Evolutionary conservation across 2,329 filamentous ascomycete species (phyloP).

Genomic region (Fusarium begoniae): DNA sequence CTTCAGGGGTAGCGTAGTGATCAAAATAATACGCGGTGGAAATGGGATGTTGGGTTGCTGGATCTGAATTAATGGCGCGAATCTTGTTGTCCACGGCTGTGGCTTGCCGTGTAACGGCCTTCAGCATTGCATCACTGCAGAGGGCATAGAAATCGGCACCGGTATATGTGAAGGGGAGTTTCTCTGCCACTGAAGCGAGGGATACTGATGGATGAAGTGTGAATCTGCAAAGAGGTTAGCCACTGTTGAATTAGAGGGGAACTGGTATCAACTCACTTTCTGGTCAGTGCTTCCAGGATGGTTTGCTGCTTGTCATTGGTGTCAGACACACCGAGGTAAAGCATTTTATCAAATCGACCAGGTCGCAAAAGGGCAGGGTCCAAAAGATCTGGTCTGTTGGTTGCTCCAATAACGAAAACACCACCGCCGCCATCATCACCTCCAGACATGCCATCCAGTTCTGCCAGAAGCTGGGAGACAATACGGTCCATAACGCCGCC

Average conservation of each 20-base stretch:
- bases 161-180: slow-evolving; percentile 93
- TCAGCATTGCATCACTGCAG: slow-evolving; percentile 98
- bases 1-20: slow-evolving; percentile 82
- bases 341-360: slow-evolving; percentile 97
- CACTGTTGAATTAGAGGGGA: not conserved
- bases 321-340: slow-evolving; percentile 95
- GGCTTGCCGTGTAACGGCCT: slow-evolving; percentile 93
- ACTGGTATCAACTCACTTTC: slow-evolving; percentile 73
- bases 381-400: slow-evolving; percentile 91
- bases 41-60: slow-evolving; percentile 58
- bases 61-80: slow-evolving; percentile 67
- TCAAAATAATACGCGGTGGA: slow-evolving; percentile 97
- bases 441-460: slow-evolving; percentile 97
- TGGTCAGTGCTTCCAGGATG: slow-evolving; percentile 91
- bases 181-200: slow-evolving; percentile 75
- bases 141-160: slow-evolving; percentile 97
- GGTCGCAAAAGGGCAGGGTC: slow-evolving; percentile 90
- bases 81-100: slow-evolving; percentile 86
- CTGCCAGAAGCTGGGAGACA: slow-evolving; percentile 91
- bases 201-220: slow-evolving; percentile 82
- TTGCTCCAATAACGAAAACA: slow-evolving; percentile 96
- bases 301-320: slow-evolving; percentile 96
- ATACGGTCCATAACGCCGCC: slow-evolving; percentile 99
- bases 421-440: slow-evolving; percentile 85
- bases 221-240: slow-evolving; percentile 68